Conservation (phyloP, 2,329 filamentous ascomycete genomes). For the Alternaria sp. region DNA sequence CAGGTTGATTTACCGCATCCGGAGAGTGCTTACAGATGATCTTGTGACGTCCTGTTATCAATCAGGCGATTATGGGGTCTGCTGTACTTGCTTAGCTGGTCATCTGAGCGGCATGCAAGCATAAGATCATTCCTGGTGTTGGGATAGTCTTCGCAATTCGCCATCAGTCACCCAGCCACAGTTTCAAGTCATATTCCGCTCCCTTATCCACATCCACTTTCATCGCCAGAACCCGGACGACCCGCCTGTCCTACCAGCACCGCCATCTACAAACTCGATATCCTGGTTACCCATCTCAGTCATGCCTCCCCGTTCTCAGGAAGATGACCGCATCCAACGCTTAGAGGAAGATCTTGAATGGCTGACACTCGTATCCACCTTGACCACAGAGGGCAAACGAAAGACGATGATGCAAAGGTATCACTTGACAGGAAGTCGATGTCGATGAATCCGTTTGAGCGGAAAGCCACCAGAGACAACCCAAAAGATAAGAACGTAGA, state of each 20-base stretch:
- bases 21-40: not conserved
- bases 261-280: no score
- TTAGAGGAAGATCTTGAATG: no score
- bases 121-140: not conserved
- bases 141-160: not conserved
- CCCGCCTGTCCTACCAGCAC: no score
- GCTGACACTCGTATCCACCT: no score
- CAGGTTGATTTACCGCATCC: not conserved
- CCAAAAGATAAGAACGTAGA: not conserved
- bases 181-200: no score
- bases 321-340: no score
- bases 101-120: not conserved
- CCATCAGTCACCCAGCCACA: not conserved
- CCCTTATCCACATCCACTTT: no score
- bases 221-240: no score
- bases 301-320: not conserved
- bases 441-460: not conserved
- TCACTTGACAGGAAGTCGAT: not conserved
- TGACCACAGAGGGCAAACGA: not conserved
- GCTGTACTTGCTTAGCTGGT: not conserved
- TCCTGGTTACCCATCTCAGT: not conserved
- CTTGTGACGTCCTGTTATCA: not conserved
- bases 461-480: not conserved
- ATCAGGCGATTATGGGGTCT: not conserved
- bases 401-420: not conserved